Base-by-base conservation (phyloP, 352 stramenopile genomes). In the Plasmopara muralis region DNA sequence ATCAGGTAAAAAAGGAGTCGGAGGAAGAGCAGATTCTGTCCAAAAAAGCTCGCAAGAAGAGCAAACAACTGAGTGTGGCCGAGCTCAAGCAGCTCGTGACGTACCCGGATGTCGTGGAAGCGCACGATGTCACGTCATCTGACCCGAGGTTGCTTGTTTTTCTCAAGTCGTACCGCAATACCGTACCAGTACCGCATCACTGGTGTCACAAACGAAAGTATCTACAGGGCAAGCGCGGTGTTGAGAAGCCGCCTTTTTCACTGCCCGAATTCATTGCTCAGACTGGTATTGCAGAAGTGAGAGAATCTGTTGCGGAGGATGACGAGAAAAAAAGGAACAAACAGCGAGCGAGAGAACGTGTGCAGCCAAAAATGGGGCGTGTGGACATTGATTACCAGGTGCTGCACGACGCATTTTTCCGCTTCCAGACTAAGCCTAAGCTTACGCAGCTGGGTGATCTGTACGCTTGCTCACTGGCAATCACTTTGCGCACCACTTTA, bases 131-230 rank as follows among this genome's bases (percentile, higher is more conserved):
- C 34, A 98, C 95, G 29, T 92, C 96, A 5, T 71, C 83, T 3
- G 95, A 99, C 70, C 95, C 96, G 16, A 76, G 90, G 9, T 89
- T 99, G 53, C 69, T 99, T 15, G 86, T 98, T 50, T 93, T 93
- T 55, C 71, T 99, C 0, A 99, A 99, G 60, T 86, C 87, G 38
- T 93, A 96, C 53, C 78, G 87, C 29, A 98, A 98, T 50, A 98
- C 96, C 9, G 96, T 99, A 9, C 86, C 93, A 1, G 95, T 99
- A 15, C 96, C 97, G 10, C 74, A 81, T 37, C 97, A 99, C 66
- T 99, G 97, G 96, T 95, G 92, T 64, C 87, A 98, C 52, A 99
- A 98, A 59, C 90, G 96, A 35, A 98, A 99, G 66, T 99, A 99
- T 70, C 68, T 99, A 30, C 95, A 98, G 70, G 95, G 94, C 33